phyloP scores from a whole-genome alignment of 73 alveolate species.

The Breviolum minutum region DNA sequence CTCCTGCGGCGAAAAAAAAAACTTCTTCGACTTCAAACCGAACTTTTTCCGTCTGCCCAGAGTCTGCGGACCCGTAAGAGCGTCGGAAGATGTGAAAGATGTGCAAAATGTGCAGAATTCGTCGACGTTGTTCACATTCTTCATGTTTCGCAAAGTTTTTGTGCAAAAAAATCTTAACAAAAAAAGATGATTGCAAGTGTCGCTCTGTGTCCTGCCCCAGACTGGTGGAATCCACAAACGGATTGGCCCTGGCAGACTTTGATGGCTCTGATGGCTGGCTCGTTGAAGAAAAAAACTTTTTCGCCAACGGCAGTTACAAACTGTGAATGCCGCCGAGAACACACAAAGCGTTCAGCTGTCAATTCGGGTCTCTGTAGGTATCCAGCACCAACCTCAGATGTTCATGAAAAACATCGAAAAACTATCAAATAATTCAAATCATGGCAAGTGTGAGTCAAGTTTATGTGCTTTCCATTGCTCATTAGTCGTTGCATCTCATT shows the following conservation, averaged over 20 bases:
- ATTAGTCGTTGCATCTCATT: background rate
- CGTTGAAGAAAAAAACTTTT: background rate
- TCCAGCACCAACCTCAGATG: conserved; percentile 56
- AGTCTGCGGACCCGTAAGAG: too few species aligned
- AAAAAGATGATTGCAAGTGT: too few species aligned
- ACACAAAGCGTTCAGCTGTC: conserved; percentile 74
- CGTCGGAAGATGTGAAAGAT: too few species aligned
- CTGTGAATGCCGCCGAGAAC: background rate
- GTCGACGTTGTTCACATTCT: too few species aligned
- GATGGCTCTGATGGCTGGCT: background rate
- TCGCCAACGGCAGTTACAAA: too few species aligned
- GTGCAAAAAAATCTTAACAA: too few species aligned
- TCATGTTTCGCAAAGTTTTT: too few species aligned
- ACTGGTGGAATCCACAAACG: conserved; percentile 2
- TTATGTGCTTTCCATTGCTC: background rate
- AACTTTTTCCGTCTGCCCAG: background rate
- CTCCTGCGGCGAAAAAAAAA: too few species aligned
- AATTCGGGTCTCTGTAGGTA: conserved; percentile 32
- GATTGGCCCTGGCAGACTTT: conserved; percentile 1
- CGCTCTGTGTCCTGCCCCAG: background rate
- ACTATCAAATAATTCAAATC: background rate
- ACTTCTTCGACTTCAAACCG: too few species aligned
- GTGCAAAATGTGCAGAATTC: too few species aligned
- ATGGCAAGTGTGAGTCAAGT: background rate
- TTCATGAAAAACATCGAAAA: background rate